A percentile compares a stretch with the other conserved stretches of the same genome.
Conservation (phyloP, 371 early-diverging fungal species). For the Syncephalis fuscata region DNA sequence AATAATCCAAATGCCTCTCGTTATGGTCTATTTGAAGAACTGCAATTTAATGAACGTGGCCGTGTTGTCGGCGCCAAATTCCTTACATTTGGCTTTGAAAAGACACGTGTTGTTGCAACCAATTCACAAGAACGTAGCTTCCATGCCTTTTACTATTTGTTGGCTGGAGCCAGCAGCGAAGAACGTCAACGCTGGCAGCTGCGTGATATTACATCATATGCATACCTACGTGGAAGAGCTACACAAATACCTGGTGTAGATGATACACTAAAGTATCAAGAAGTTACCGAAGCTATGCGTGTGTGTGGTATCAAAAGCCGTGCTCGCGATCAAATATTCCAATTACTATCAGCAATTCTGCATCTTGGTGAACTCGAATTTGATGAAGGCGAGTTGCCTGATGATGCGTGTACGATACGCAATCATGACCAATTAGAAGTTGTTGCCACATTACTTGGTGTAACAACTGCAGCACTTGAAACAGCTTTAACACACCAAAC, state of each 20-base stretch:
- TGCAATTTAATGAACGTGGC: conserved; percentile 74
- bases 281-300: conserved; percentile 58
- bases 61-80: conserved; percentile 77
- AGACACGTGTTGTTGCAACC: conserved; percentile 42
- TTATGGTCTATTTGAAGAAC: conserved; percentile 64
- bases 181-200: conserved; percentile 29
- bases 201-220: conserved; percentile 24
- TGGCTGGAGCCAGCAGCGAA: conserved; percentile 34
- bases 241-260: conserved; percentile 16
- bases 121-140: conserved; percentile 63
- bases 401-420: conserved; percentile 32
- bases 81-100: conserved; percentile 76
- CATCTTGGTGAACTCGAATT: conserved; percentile 71
- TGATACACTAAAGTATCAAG: conserved; percentile 30
- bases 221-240: conserved; percentile 20
- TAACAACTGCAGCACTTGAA: conserved; percentile 51
- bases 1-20: conserved; percentile 57
- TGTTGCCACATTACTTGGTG: conserved; percentile 65
- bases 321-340: conserved; percentile 48
- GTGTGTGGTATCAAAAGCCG: conserved; percentile 59
- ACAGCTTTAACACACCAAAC: conserved; percentile 43
- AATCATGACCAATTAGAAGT: conserved; percentile 47
- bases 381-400: conserved; percentile 7
- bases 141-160: conserved; percentile 78
- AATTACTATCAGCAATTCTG: conserved; percentile 58